phyloP scores from a whole-genome alignment of 768 basidiomycete genomes.

The Hypholoma fasciculare region DNA sequence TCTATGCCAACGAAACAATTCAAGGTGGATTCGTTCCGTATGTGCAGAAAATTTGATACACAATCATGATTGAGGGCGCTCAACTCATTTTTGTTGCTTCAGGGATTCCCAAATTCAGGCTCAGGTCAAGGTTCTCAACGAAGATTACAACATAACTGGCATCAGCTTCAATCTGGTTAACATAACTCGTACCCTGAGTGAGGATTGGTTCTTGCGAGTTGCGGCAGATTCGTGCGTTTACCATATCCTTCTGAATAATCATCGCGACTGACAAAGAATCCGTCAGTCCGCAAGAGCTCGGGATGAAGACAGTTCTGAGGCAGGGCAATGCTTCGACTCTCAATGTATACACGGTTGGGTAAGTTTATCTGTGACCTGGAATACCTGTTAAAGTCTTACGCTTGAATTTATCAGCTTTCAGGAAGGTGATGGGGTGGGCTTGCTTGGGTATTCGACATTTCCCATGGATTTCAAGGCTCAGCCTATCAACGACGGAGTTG shows the following conservation, averaged over 20 bases:
- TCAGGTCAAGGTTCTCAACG: slow-evolving; percentile 40
- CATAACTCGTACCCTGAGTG: slow-evolving; percentile 41
- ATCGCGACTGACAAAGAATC: background rate
- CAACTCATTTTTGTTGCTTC: slow-evolving; percentile 9
- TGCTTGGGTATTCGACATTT: slow-evolving; percentile 55
- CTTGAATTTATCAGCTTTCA: slow-evolving; percentile 21
- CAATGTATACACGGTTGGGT: slow-evolving; percentile 55
- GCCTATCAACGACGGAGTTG: slow-evolving; percentile 48
- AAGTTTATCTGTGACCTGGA: slow-evolving; percentile 1
- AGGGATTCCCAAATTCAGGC: slow-evolving; percentile 31
- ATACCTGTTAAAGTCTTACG: background rate
- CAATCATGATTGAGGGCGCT: background rate
- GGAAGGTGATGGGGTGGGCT: slow-evolving; percentile 29
- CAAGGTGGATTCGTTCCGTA: slow-evolving; percentile 42
- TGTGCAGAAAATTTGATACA: slow-evolving; percentile 10
- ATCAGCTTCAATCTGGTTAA: slow-evolving; percentile 40
- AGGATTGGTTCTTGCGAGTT: slow-evolving; percentile 47
- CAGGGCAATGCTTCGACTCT: slow-evolving; percentile 40
- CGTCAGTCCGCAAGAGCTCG: slow-evolving; percentile 33
- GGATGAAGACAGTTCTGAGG: slow-evolving; percentile 43
- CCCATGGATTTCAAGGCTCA: slow-evolving; percentile 38
- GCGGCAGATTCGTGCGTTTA: slow-evolving; percentile 31
- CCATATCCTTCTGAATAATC: background rate
- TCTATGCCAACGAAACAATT: slow-evolving; percentile 37
- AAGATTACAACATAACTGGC: slow-evolving; percentile 38